Conservation (phyloP, 2,329 filamentous ascomycete species). For the Neonectria hederae region DNA sequence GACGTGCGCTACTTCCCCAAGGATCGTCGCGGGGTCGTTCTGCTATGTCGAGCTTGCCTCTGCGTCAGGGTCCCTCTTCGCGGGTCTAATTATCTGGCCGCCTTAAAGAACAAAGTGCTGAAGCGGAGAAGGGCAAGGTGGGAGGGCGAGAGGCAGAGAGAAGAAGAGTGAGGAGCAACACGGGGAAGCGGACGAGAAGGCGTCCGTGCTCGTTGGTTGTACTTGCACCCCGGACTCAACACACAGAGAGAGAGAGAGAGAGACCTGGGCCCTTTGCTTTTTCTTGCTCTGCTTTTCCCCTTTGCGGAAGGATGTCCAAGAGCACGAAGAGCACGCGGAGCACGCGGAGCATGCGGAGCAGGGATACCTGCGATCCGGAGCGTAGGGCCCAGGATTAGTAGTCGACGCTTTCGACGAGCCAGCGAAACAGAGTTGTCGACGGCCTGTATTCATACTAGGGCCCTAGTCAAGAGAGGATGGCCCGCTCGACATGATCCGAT, state of each 20-base stretch:
- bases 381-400: slow-evolving; percentile 5
- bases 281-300: slow-evolving; percentile 4
- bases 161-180: slow-evolving; percentile 8
- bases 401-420: background rate
- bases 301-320: slow-evolving; percentile 5
- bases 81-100: slow-evolving; percentile 20
- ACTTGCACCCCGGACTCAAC: background rate
- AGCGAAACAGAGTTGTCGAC: slow-evolving; percentile 20
- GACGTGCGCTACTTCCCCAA: background rate
- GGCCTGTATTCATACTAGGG: slow-evolving; percentile 1
- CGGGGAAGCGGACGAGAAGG: background rate
- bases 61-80: background rate
- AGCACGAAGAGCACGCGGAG: background rate
- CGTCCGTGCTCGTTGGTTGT: slow-evolving; percentile 13
- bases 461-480: slow-evolving; percentile 7
- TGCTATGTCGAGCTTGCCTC: background rate
- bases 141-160: slow-evolving; percentile 1
- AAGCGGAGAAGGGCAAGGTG: slow-evolving; percentile 1
- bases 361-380: slow-evolving; percentile 1
- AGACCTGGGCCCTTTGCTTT: slow-evolving; percentile 1
- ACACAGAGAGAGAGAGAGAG: too few species aligned
- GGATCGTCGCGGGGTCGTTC: background rate
- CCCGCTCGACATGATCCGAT: slow-evolving; percentile 20
- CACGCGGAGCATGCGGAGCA: background rate
- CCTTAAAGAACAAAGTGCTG: background rate